Percentiles rank a stretch among this genome's conserved stretches.
Evolutionary conservation across 805 yeast species (phyloP).

Genomic region (Yarrowia porcina): DNA sequence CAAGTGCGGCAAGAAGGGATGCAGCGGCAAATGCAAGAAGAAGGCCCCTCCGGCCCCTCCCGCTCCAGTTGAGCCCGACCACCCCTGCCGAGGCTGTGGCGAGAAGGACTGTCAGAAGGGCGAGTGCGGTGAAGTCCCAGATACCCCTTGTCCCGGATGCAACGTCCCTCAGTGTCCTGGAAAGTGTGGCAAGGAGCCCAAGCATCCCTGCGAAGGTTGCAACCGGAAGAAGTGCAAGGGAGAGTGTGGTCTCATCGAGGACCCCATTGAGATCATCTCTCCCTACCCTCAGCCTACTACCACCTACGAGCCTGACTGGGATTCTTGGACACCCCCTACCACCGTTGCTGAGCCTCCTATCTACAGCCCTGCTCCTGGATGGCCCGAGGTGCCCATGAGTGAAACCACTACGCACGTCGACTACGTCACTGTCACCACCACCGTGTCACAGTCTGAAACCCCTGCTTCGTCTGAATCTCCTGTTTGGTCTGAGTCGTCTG

Average conservation of each 20-base stretch:
- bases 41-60: background rate
- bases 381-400: conserved; percentile 14
- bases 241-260: conserved; percentile 14
- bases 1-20: conserved; percentile 14
- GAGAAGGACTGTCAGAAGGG: conserved; percentile 6
- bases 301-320: background rate
- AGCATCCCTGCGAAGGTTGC: conserved; percentile 13
- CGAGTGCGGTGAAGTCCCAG: background rate
- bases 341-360: background rate
- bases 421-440: conserved; percentile 9
- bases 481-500: background rate
- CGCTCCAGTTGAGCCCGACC: background rate
- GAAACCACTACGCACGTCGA: background rate
- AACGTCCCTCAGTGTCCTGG: conserved; percentile 1
- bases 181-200: conserved; percentile 16
- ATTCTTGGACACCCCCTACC: background rate
- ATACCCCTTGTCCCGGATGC: conserved; percentile 10
- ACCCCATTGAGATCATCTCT: conserved; percentile 16
- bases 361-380: conserved; percentile 14
- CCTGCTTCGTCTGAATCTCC: background rate
- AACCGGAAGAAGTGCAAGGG: conserved; percentile 21
- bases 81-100: conserved; percentile 19
- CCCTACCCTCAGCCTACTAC: conserved; percentile 7
- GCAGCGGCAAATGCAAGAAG: conserved; percentile 17
- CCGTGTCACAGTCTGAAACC: background rate